These are phyloP conservation scores for Diaporthe amygdali DNA, from an alignment of 2,329 filamentous ascomycete genomes.

Conservation along the genomic window DNA sequence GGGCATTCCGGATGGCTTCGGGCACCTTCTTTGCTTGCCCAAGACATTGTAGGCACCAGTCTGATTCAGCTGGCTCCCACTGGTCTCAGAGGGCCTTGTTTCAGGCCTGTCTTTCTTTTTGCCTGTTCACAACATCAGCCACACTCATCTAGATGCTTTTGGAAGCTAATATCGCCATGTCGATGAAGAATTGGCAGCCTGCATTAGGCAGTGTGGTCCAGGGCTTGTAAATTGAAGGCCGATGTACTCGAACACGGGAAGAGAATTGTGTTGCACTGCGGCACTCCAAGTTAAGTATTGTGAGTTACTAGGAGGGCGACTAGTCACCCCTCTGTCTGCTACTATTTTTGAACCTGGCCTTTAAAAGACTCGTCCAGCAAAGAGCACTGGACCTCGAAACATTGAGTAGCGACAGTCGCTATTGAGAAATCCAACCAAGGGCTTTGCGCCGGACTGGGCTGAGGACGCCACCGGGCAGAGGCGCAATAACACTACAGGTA, in stretches of 20 bases:
- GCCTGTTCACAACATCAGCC: too few species aligned
- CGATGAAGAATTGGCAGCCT: neutral
- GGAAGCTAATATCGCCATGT: neutral
- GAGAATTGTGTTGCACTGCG: neutral
- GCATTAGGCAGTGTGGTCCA: neutral
- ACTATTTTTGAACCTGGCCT: neutral
- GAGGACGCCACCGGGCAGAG: neutral
- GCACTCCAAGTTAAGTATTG: too few species aligned
- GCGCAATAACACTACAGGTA: neutral
- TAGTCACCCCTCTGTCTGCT: neutral
- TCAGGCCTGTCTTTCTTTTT: neutral
- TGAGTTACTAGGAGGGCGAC: neutral
- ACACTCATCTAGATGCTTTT: neutral
- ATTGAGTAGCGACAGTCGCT: too few species aligned
- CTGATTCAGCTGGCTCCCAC: neutral
- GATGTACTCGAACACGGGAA: neutral
- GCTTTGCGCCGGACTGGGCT: neutral
- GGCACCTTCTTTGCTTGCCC: neutral
- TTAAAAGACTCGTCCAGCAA: neutral
- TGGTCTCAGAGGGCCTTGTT: neutral
- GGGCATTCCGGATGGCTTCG: neutral
- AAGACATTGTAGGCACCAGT: neutral
- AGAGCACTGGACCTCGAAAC: neutral
- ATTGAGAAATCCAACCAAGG: neutral
- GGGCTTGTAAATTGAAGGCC: neutral